Evolutionary conservation across 352 stramenopile species (phyloP).

Genomic region (Phytophthora chlamydospora): DNA sequence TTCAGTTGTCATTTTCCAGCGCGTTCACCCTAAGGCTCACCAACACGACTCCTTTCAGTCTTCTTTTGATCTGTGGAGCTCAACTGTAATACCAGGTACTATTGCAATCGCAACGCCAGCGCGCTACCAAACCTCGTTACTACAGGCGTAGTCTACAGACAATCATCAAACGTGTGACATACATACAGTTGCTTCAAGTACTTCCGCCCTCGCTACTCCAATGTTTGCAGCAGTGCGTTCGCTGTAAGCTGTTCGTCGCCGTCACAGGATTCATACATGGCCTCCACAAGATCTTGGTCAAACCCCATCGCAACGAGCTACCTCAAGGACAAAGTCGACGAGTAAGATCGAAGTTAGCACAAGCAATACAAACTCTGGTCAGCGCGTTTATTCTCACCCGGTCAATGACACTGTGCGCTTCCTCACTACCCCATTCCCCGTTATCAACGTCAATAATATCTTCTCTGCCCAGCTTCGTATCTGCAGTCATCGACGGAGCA

Average conservation of each 20-base stretch:
- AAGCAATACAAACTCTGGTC: slow-evolving; percentile 3
- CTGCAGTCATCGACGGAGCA: not conserved
- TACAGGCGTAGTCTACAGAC: no score
- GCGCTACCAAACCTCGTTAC: no score
- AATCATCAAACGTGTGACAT: no score
- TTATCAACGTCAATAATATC: slow-evolving; percentile 24
- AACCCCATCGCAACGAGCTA: slow-evolving; percentile 74
- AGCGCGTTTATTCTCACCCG: slow-evolving; percentile 37
- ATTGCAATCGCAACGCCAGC: no score
- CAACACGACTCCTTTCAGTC: no score
- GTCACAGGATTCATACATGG: slow-evolving; percentile 69
- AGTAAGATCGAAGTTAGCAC: slow-evolving; percentile 2
- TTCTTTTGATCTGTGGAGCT: no score
- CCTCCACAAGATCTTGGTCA: slow-evolving; percentile 47
- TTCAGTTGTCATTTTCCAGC: no score
- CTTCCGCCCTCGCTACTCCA: slow-evolving; percentile 29
- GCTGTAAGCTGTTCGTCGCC: slow-evolving; percentile 58
- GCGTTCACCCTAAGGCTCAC: no score
- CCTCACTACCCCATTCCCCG: not conserved
- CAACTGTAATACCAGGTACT: no score
- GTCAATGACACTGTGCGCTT: slow-evolving; percentile 13
- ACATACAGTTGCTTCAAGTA: no score
- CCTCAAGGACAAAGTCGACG: slow-evolving; percentile 4
- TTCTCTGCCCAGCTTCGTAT: slow-evolving; percentile 1
- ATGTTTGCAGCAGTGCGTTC: slow-evolving; percentile 63